Conservation (phyloP, 2,329 filamentous ascomycete species). For the Diaporthe humulicola region DNA sequence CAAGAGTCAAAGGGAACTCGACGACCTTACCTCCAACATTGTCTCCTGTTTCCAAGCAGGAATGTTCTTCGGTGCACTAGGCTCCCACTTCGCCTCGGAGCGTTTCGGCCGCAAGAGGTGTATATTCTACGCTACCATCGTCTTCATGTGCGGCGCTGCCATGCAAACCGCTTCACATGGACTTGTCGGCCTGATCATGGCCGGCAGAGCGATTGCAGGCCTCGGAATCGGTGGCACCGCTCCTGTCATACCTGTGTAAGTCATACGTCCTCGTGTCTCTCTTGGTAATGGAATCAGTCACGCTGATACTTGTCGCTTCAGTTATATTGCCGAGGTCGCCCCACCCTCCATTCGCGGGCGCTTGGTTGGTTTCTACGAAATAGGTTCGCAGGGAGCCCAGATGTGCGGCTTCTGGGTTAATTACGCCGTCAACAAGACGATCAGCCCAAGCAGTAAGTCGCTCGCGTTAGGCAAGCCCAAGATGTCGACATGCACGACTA, state of each 20-base stretch:
- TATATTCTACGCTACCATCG: constrained; percentile 32
- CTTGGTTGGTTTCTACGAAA: constrained; percentile 36
- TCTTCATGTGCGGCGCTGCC: constrained; percentile 33
- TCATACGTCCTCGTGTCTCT: not conserved
- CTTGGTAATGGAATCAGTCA: no score
- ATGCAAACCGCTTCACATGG: constrained; percentile 31
- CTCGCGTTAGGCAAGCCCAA: constrained; percentile 50
- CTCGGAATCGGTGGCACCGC: constrained; percentile 32
- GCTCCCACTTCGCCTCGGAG: constrained; percentile 49
- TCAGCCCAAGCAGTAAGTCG: constrained; percentile 41
- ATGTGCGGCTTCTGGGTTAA: constrained; percentile 66
- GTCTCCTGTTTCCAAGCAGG: constrained; percentile 41
- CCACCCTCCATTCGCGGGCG: constrained; percentile 37
- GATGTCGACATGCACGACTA: constrained; percentile 38
- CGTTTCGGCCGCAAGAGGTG: constrained; percentile 64
- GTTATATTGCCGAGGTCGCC: constrained; percentile 29
- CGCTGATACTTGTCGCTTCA: not conserved
- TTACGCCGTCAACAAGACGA: constrained; percentile 19
- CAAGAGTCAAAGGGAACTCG: constrained; percentile 13
- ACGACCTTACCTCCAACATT: constrained; percentile 49
- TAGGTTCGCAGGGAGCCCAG: constrained; percentile 56
- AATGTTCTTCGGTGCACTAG: constrained; percentile 37
- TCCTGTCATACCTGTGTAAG: constrained; percentile 34
- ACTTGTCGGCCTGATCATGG: constrained; percentile 25
- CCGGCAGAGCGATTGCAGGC: constrained; percentile 31